A percentile compares a stretch with the other conserved stretches of the same genome.
phyloP scores from a whole-genome alignment of 495 filamentous ascomycete species.

The Penicilliopsis zonata region DNA sequence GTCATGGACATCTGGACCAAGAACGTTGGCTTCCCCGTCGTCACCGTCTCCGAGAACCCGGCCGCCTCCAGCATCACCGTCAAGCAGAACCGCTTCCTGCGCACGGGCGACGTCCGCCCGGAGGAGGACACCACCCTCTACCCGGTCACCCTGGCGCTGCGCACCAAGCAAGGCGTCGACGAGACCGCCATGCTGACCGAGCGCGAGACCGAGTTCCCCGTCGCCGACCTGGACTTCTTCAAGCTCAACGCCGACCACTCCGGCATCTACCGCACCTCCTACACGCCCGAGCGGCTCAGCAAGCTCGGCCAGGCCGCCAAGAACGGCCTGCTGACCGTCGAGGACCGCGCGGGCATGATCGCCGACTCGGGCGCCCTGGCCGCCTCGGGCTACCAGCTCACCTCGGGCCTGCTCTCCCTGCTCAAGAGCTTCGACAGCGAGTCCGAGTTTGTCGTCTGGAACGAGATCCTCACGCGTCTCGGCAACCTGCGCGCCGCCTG shows the following conservation, averaged over 20 bases:
- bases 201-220: conserved; percentile 62
- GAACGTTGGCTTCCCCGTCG: conserved; percentile 54
- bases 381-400: conserved; percentile 83
- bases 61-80: conserved; percentile 34
- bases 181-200: conserved; percentile 51
- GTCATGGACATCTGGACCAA: conserved; percentile 63
- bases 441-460: conserved; percentile 87
- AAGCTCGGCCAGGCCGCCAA: conserved; percentile 69
- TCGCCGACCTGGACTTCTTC: conserved; percentile 50
- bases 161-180: conserved; percentile 45
- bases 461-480: conserved; percentile 71
- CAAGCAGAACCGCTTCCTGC: conserved; percentile 57
- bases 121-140: conserved; percentile 64
- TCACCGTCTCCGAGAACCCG: conserved; percentile 45
- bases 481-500: conserved; percentile 66
- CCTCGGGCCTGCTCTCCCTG: conserved; percentile 76
- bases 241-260: conserved; percentile 60
- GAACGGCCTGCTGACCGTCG: conserved; percentile 72
- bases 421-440: conserved; percentile 76
- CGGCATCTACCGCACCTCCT: conserved; percentile 52
- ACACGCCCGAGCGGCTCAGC: conserved; percentile 44
- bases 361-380: conserved; percentile 89
- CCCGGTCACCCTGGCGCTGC: conserved; percentile 48
- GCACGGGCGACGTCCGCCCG: conserved; percentile 52
- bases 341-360: conserved; percentile 92